Evolutionary conservation across 164 flowering plant genomes (phyloP).

Genomic region (Tetracentron sinense): DNA sequence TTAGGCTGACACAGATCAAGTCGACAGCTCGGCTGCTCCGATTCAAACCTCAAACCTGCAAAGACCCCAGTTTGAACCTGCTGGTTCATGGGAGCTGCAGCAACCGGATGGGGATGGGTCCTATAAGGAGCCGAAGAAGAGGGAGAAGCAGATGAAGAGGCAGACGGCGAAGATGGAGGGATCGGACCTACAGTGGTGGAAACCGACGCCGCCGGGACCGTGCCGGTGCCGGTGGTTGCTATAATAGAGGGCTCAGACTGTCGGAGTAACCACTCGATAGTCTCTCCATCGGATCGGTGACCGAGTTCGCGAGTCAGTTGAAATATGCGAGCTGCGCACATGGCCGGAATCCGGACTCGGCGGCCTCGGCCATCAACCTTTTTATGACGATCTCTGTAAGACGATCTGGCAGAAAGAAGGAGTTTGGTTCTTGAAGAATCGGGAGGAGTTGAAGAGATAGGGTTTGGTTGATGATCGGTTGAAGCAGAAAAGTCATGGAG

Average conservation of each 20-base stretch:
- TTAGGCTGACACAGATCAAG: not conserved
- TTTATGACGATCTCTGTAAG: conserved; percentile 23
- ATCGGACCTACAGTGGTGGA: not conserved
- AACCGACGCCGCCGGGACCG: not conserved
- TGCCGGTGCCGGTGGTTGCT: conserved; percentile 17
- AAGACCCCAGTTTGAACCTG: not conserved
- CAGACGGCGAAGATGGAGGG: not conserved
- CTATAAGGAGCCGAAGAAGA: not conserved
- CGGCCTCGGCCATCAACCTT: conserved; percentile 28
- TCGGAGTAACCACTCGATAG: conserved; percentile 29
- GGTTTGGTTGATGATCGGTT: not conserved
- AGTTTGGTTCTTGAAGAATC: not conserved
- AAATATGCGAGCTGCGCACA: conserved; percentile 27
- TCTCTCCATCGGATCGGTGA: conserved; percentile 24
- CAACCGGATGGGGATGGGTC: not conserved
- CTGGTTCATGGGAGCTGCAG: not conserved
- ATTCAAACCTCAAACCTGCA: not conserved
- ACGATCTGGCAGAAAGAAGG: not conserved
- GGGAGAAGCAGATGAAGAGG: not conserved
- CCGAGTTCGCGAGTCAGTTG: conserved; percentile 32
- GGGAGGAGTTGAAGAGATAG: not conserved
- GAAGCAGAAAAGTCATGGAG: not conserved
- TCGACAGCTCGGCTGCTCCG: not conserved
- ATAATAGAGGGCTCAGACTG: conserved; percentile 25
- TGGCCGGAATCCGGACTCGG: conserved; percentile 22